Conservation (phyloP, 73 alveolate genomes). For the Blepharisma stoltei region DNA sequence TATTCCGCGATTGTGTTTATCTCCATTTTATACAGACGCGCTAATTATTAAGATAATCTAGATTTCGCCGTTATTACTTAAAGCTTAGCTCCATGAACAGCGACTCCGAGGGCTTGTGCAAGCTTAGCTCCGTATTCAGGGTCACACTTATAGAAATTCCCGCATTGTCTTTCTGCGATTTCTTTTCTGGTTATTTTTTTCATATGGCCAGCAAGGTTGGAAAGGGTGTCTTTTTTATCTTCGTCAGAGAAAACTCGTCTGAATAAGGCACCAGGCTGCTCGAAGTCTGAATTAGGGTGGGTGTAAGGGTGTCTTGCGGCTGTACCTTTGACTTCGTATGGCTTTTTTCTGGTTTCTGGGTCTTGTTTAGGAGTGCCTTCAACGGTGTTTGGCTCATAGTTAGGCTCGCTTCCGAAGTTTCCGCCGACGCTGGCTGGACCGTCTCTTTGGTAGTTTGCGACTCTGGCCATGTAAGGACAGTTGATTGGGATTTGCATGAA, state of each 20-base stretch:
- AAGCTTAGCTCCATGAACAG: conserved; percentile 27
- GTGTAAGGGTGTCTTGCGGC: conserved; percentile 47
- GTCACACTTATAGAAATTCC: conserved; percentile 1
- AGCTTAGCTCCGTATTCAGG: conserved; percentile 24
- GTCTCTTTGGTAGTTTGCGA: conserved; percentile 72
- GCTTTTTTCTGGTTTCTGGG: conserved; percentile 33
- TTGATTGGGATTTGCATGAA: conserved; percentile 81
- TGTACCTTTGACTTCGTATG: conserved; percentile 31
- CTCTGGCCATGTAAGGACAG: conserved; percentile 90
- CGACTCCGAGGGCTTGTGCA: conserved; percentile 28
- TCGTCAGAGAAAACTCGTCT: conserved; percentile 26
- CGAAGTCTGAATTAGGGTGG: conserved; percentile 40
- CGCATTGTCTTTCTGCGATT: conserved; percentile 14
- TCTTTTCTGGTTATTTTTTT: conserved; percentile 26
- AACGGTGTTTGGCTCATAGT: conserved; percentile 82
- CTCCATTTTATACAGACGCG: too few relatives aligned
- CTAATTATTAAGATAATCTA: too few relatives aligned
- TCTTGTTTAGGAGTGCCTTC: conserved; percentile 61
- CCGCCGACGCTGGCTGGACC: conserved; percentile 72
- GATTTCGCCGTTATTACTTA: not conserved
- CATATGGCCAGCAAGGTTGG: conserved; percentile 19
- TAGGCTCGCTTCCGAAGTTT: conserved; percentile 67
- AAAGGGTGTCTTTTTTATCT: conserved; percentile 4
- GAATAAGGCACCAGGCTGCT: conserved; percentile 20
- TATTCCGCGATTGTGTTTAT: too few relatives aligned